These are phyloP conservation scores for Imleria badia DNA, from an alignment of 768 basidiomycete genomes.

Conservation along the genomic window DNA sequence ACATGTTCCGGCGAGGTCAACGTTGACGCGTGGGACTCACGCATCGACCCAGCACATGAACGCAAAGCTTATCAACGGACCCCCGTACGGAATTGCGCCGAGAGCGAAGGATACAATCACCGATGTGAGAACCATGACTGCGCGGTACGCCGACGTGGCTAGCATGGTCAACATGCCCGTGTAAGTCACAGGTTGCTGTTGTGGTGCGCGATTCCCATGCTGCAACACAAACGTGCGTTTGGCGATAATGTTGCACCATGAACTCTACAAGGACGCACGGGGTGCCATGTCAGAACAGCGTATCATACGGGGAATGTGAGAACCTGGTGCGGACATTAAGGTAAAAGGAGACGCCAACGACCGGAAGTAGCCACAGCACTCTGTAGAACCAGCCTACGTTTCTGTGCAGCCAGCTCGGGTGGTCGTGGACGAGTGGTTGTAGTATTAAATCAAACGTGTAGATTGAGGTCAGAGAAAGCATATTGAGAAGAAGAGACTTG, in stretches of 20 bases:
- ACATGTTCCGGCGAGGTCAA: not conserved
- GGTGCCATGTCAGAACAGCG: constrained; percentile 12
- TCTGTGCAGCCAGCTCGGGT: constrained; percentile 64
- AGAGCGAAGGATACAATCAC: constrained; percentile 66
- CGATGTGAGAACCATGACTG: constrained; percentile 79
- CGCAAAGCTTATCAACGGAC: constrained; percentile 57
- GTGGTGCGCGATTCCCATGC: constrained; percentile 59
- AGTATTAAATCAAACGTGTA: constrained; percentile 75
- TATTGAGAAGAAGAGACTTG: constrained; percentile 75
- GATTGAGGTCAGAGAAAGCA: constrained; percentile 67
- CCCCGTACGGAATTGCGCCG: constrained; percentile 61
- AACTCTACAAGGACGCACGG: constrained; percentile 45
- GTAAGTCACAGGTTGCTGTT: constrained; percentile 57
- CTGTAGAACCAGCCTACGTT: constrained; percentile 79
- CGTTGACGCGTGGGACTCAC: constrained; percentile 48
- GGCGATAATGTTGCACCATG: constrained; percentile 77
- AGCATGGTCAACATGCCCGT: constrained; percentile 70
- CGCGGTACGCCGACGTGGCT: constrained; percentile 79
- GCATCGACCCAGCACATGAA: constrained; percentile 88
- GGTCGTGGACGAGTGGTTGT: constrained; percentile 61
- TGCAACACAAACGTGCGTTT: constrained; percentile 71
- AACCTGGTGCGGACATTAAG: constrained; percentile 61
- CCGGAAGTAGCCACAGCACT: constrained; percentile 75
- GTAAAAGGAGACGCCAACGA: constrained; percentile 75
- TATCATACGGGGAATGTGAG: constrained; percentile 4